A percentile compares a stretch with the other conserved stretches of the same genome.
phyloP scores from a whole-genome alignment of 1,284 basidiomycete species.

The Neonothopanus nambi region DNA sequence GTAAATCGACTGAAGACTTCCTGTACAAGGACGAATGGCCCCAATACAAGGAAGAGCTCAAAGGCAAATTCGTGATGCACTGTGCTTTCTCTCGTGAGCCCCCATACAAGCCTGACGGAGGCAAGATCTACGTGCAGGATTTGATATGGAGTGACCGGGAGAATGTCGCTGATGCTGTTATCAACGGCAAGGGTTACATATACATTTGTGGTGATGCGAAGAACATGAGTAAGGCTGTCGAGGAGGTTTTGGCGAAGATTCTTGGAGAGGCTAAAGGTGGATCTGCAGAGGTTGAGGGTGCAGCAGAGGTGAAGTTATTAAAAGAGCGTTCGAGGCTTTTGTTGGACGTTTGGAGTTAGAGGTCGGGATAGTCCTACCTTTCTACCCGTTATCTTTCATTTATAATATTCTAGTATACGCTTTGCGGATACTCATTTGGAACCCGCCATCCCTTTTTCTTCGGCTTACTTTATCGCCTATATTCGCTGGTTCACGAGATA shows the following conservation, averaged over 20 bases:
- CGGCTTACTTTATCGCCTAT: not conserved
- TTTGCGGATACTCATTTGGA: not conserved
- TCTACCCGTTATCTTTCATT: not conserved
- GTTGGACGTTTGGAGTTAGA: conserved; percentile 82
- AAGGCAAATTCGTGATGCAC: conserved; percentile 89
- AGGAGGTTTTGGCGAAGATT: conserved; percentile 82
- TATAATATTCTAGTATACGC: not conserved
- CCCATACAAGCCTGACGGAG: conserved; percentile 84
- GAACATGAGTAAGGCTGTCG: conserved; percentile 94
- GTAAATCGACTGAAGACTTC: conserved; percentile 86
- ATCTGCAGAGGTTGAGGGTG: conserved; percentile 81
- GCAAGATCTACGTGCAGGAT: conserved; percentile 98
- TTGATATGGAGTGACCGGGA: conserved; percentile 85
- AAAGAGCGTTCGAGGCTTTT: conserved; percentile 88
- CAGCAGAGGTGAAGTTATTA: conserved; percentile 88
- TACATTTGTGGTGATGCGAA: conserved; percentile 98
- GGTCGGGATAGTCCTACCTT: not conserved
- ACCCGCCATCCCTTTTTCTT: not conserved
- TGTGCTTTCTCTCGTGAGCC: conserved; percentile 88
- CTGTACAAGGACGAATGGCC: conserved; percentile 97
- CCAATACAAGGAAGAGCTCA: conserved; percentile 81
- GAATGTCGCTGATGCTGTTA: conserved; percentile 83
- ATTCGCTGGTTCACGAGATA: not conserved
- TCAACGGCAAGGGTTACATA: conserved; percentile 92
- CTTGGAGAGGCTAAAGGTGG: conserved; percentile 95